These are phyloP conservation scores for Diaporthe sp. DNA, from an alignment of 2,329 filamentous ascomycete genomes.

Conservation along the genomic window DNA sequence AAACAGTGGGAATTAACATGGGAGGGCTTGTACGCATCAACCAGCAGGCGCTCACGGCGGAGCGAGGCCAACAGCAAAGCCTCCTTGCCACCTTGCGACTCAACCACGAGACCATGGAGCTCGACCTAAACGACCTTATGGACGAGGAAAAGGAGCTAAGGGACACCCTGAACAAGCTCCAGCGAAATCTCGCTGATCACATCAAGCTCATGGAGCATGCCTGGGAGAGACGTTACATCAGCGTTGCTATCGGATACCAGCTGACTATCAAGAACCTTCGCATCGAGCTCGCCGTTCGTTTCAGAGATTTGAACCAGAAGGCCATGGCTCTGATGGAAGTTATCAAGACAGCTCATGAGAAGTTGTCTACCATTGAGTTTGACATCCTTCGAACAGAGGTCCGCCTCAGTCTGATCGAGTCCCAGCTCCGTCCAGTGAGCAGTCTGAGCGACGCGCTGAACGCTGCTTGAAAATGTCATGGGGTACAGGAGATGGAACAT, in stretches of 20 bases:
- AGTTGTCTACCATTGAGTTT: neutral
- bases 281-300: neutral
- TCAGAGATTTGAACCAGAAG: neutral
- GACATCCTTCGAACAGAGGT: neutral
- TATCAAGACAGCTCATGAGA: neutral
- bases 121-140: neutral
- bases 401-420: neutral
- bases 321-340: neutral
- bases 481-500: too few relatives aligned
- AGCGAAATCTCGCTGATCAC: neutral
- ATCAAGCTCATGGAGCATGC: neutral
- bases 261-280: neutral
- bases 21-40: neutral
- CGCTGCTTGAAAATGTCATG: neutral
- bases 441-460: neutral
- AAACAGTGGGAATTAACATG: neutral
- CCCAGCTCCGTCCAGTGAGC: neutral
- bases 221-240: neutral
- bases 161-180: neutral
- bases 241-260: neutral
- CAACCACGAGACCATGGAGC: neutral
- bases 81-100: neutral
- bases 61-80: neutral
- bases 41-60: neutral
- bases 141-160: neutral